A percentile compares a stretch with the other conserved stretches of the same genome.
phyloP scores from a whole-genome alignment of 805 yeast genomes.

The Schizosaccharomyces osmophilus region DNA sequence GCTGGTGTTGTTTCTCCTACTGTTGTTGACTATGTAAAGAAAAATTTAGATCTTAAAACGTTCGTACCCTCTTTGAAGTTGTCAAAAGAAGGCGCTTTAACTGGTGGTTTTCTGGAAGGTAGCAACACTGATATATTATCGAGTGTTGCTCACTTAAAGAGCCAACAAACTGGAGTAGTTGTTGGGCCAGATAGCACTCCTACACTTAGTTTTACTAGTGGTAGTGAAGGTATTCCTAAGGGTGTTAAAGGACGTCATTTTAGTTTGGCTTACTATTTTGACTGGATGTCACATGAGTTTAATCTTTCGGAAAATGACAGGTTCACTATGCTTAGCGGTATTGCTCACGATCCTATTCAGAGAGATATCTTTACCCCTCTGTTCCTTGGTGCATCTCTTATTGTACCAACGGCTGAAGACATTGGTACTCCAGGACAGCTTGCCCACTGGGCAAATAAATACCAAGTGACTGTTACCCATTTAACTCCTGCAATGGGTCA shows the following conservation, averaged over 20 bases:
- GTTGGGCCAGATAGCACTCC: constrained; percentile 98
- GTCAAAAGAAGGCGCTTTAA: constrained; percentile 44
- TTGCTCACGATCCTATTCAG: constrained; percentile 98
- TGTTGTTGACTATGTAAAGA: constrained; percentile 52
- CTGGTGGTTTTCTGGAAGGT: constrained; percentile 20
- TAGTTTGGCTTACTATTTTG: constrained; percentile 89
- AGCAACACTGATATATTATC: constrained; percentile 26
- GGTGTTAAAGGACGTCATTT: constrained; percentile 97
- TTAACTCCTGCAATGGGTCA: constrained; percentile 99
- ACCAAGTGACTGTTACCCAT: constrained; percentile 88
- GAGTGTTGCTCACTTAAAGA: constrained; percentile 22
- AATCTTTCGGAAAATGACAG: constrained; percentile 53
- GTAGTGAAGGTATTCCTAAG: constrained; percentile 94
- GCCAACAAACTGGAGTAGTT: constrained; percentile 53
- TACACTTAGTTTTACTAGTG: constrained; percentile 86
- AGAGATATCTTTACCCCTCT: constrained; percentile 97
- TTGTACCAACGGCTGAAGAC: constrained; percentile 90
- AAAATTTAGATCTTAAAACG: constrained; percentile 49
- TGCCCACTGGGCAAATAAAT: constrained; percentile 88
- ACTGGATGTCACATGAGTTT: constrained; percentile 89
- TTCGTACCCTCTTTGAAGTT: constrained; percentile 57
- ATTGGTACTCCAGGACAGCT: constrained; percentile 95
- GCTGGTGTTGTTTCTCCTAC: constrained; percentile 63
- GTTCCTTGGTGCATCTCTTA: constrained; percentile 76
- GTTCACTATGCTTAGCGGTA: constrained; percentile 94